phyloP scores from a whole-genome alignment of 352 stramenopile species.

The Pythium angustatum region DNA sequence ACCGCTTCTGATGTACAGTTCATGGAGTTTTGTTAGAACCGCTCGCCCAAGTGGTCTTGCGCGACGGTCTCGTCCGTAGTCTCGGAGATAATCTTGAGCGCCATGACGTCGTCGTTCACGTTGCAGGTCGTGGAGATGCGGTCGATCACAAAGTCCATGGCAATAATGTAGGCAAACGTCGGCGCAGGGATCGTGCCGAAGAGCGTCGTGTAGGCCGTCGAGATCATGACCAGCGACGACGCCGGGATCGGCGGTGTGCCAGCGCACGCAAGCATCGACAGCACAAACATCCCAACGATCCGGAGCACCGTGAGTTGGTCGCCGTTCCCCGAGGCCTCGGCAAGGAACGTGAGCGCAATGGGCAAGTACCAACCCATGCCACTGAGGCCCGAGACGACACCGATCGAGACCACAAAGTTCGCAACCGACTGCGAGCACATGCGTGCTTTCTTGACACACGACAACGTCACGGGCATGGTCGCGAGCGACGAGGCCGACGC shows the following conservation, averaged over 20 bases:
- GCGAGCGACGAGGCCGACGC: slow-evolving; percentile 64
- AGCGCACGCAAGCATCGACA: slow-evolving; percentile 55
- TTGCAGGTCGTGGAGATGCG: slow-evolving; percentile 72
- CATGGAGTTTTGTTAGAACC: slow-evolving; percentile 18
- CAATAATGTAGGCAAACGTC: slow-evolving; percentile 58
- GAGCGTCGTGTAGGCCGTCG: slow-evolving; percentile 64
- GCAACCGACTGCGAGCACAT: slow-evolving; percentile 70
- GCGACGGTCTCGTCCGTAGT: slow-evolving; percentile 72
- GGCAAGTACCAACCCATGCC: slow-evolving; percentile 61
- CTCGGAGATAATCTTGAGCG: slow-evolving; percentile 71
- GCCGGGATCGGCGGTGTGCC: slow-evolving; percentile 58
- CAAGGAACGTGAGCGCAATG: slow-evolving; percentile 61
- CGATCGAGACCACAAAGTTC: slow-evolving; percentile 78
- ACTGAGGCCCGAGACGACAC: slow-evolving; percentile 61
- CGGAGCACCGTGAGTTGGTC: slow-evolving; percentile 49
- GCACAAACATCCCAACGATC: slow-evolving; percentile 51
- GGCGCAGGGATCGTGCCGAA: slow-evolving; percentile 50
- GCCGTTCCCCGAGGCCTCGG: slow-evolving; percentile 57
- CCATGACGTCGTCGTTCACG: slow-evolving; percentile 81
- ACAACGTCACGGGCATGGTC: slow-evolving; percentile 63
- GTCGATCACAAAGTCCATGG: slow-evolving; percentile 67
- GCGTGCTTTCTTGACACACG: slow-evolving; percentile 58
- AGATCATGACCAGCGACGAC: slow-evolving; percentile 52
- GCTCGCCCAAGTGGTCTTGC: slow-evolving; percentile 52
- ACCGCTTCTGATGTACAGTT: too few species aligned